Conservation (phyloP, 768 basidiomycete species). For the Lentinula sp. region DNA sequence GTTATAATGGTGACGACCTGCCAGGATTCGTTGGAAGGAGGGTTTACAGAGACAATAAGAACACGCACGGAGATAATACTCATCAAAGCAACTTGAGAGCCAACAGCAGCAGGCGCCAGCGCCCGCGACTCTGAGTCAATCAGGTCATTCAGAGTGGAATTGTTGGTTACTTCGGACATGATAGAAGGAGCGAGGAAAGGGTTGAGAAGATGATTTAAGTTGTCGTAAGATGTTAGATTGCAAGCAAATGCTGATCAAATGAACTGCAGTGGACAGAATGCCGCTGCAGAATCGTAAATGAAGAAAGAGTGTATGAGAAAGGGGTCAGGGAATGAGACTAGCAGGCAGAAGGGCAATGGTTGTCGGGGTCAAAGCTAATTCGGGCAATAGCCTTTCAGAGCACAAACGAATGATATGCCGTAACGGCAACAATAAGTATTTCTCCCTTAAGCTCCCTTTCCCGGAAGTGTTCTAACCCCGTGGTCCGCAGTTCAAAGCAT, state of each 20-base stretch:
- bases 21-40: conserved; percentile 6
- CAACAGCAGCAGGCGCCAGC: conserved; percentile 77
- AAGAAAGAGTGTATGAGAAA: background rate
- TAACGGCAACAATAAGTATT: background rate
- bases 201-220: background rate
- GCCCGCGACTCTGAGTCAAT: conserved; percentile 45
- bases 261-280: background rate
- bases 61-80: conserved; percentile 57
- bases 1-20: conserved; percentile 61
- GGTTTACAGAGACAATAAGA: background rate
- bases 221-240: background rate
- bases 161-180: background rate
- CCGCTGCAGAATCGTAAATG: background rate
- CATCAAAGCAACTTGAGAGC: conserved; percentile 74
- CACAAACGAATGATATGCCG: background rate
- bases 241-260: background rate
- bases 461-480: background rate
- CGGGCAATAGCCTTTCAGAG: background rate
- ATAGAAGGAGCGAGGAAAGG: background rate
- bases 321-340: background rate
- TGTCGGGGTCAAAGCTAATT: background rate
- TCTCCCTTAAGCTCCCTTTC: background rate
- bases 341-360: background rate
- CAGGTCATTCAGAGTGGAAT: conserved; percentile 12
- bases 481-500: background rate